Evolutionary conservation across 1,284 basidiomycete species (phyloP), one percentile per base, ranked within the genome.

Genomic region (Trametes pubescens): DNA sequence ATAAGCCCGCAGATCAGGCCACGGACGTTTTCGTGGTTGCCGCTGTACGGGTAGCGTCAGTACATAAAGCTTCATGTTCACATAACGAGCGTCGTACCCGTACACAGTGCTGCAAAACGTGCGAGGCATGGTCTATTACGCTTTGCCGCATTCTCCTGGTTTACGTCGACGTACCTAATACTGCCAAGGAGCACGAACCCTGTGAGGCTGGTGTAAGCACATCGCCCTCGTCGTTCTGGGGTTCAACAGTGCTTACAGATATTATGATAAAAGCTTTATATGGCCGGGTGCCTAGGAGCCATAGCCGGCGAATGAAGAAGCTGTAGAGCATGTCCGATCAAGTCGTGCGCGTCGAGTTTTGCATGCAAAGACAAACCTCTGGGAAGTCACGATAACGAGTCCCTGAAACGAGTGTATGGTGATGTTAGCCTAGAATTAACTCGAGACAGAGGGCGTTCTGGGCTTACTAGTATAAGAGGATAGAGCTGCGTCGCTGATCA

Each of bases 221-320:
- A n/a, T n/a, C n/a, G n/a, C n/a, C n/a, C n/a, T n/a, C n/a, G n/a
- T n/a, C n/a, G n/a, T n/a, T n/a, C n/a, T n/a, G 10, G 37, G 6
- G 34, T 40, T 4, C 11, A 8, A 8, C 21, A 53, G 8, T 32
- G 3, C 51, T 10, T 24, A 53, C 51, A 8, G 51, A 53, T 35
- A 53, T 5, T 0, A 40, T 21, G 10, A 53, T 35, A 37, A 14
- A 21, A 10, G 22, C 11, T 24, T 32, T 53, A n/a, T 53, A 53
- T 14, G 51, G 32, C 8, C 22, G 21, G 51, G 10, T 40, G 6
- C 44, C 34, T 5, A 53, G 13, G 5, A 38, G 11, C 51, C 51
- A 53, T 14, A 53, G 37, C 2, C 51, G 51, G 11, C 51, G 51
- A 14, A 32, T 32, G 35, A 53, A 53, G 35, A 53, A 53, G 37